Evolutionary conservation across 805 yeast genomes (phyloP).

Genomic region (Barnettozyma wickerhamii): DNA sequence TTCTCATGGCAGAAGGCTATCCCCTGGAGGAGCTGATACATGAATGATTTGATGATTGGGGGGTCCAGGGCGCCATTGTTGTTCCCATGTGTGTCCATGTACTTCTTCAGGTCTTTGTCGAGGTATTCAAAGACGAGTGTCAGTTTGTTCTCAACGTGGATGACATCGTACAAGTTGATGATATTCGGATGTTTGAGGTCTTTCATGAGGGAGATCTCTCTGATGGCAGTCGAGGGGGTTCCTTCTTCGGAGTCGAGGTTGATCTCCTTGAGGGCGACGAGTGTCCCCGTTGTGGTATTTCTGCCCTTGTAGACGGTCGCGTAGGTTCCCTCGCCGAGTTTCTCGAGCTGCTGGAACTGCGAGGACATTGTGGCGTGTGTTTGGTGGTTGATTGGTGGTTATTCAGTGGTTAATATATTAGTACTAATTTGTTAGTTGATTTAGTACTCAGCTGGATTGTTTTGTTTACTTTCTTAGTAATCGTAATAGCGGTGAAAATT

Average conservation of each 20-base stretch:
- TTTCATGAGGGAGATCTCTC: conserved; percentile 94
- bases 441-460: too few relatives aligned
- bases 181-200: conserved; percentile 92
- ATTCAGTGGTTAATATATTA: too few relatives aligned
- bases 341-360: conserved; percentile 51
- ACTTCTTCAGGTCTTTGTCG: conserved; percentile 90
- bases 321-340: conserved; percentile 92
- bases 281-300: conserved; percentile 78
- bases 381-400: background rate
- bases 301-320: conserved; percentile 98
- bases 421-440: background rate
- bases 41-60: conserved; percentile 78
- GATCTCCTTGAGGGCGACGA: conserved; percentile 94
- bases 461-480: too few relatives aligned
- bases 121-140: conserved; percentile 90
- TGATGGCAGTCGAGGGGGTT: conserved; percentile 95
- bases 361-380: background rate
- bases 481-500: too few relatives aligned
- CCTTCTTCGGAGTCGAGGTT: conserved; percentile 93
- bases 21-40: conserved; percentile 91
- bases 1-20: conserved; percentile 65
- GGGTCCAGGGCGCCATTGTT: conserved; percentile 92
- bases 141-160: conserved; percentile 93
- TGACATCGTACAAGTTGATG: conserved; percentile 89
- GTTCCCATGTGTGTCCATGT: conserved; percentile 85